Conservation (phyloP, 768 basidiomycete species). For the Auricularia cornea region DNA sequence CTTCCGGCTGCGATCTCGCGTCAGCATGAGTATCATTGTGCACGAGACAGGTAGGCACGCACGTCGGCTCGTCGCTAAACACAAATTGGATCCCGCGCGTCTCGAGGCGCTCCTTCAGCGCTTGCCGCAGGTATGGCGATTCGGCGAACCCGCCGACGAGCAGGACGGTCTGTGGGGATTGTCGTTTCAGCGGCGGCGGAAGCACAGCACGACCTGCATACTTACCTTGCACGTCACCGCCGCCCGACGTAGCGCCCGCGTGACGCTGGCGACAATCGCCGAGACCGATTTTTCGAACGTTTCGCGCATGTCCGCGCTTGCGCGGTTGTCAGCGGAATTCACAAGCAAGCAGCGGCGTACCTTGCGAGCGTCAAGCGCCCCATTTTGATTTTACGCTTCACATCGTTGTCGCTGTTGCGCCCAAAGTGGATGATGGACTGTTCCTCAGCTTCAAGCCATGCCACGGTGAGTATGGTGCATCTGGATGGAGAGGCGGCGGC, state of each 20-base stretch:
- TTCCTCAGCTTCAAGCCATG: neutral
- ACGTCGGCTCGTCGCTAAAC: slow-evolving; percentile 2
- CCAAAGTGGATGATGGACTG: neutral
- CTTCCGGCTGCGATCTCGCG: neutral
- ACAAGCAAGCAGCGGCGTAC: neutral
- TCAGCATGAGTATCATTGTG: too few relatives aligned
- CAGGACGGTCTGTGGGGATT: neutral
- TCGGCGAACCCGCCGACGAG: slow-evolving; percentile 6
- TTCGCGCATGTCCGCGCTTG: neutral
- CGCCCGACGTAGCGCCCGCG: neutral
- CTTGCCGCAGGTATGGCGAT: neutral
- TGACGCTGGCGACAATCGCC: neutral
- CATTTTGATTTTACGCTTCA: neutral
- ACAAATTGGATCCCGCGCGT: neutral
- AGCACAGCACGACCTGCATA: neutral
- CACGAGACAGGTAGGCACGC: neutral
- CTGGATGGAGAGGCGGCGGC: neutral
- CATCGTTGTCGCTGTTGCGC: neutral
- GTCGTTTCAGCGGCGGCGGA: neutral
- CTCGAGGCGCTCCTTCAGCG: neutral
- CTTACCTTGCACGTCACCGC: neutral
- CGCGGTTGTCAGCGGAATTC: too few relatives aligned
- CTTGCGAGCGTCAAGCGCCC: neutral
- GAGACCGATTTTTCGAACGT: neutral
- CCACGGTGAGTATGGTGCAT: too few relatives aligned